Conservation (phyloP, 2,329 filamentous ascomycete genomes). For the Whalleya microplaca region DNA sequence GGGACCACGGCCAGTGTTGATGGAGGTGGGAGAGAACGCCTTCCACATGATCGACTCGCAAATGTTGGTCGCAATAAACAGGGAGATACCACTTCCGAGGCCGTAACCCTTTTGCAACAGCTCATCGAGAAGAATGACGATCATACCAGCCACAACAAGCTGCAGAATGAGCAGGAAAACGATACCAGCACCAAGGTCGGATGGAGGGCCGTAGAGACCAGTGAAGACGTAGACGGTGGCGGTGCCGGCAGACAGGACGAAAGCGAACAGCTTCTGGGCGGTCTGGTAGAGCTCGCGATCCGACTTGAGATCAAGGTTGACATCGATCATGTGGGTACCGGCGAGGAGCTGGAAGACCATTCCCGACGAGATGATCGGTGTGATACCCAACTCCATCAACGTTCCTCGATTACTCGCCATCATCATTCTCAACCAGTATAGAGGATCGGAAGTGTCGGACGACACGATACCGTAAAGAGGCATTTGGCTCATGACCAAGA, state of each 20-base stretch:
- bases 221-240: constrained; percentile 98
- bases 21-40: constrained; percentile 98
- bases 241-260: constrained; percentile 96
- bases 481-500: constrained; percentile 99
- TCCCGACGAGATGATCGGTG: constrained; percentile 98
- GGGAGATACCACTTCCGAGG: constrained; percentile 96
- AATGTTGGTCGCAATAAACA: constrained; percentile 99
- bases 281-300: constrained; percentile 99
- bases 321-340: constrained; percentile 98
- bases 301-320: constrained; percentile 99
- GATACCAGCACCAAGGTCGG: constrained; percentile 95
- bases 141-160: constrained; percentile 95
- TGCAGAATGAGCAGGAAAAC: constrained; percentile 98
- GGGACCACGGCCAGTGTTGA: constrained; percentile 98
- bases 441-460: constrained; percentile 94
- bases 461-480: constrained; percentile 98
- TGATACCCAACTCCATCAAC: constrained; percentile 94
- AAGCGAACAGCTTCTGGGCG: constrained; percentile 97
- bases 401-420: constrained; percentile 98
- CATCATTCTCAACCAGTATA: constrained; percentile 99
- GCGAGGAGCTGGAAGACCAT: constrained; percentile 99
- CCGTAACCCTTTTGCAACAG: constrained; percentile 99
- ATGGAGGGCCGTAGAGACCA: constrained; percentile 94
- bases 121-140: constrained; percentile 98
- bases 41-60: constrained; percentile 99